These are phyloP conservation scores for Intubia oerlemansii DNA, from an alignment of 2,329 filamentous ascomycete genomes.

Conservation along the genomic window DNA sequence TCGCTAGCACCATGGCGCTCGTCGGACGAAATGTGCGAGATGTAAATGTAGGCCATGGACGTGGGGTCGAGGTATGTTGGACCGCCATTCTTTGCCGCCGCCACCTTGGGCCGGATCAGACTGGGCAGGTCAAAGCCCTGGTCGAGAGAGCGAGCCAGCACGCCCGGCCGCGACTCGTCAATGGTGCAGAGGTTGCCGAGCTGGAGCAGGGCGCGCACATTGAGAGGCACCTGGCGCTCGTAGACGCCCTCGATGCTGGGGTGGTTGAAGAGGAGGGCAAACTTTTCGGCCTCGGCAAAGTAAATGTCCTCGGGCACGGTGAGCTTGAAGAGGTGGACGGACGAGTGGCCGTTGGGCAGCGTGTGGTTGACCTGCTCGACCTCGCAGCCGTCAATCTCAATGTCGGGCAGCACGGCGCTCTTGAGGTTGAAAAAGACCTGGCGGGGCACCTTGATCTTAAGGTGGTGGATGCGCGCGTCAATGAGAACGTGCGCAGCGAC, in stretches of 20 bases:
- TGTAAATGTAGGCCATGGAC: slow-evolving; percentile 63
- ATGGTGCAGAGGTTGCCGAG: slow-evolving; percentile 85
- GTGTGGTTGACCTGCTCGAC: slow-evolving; percentile 90
- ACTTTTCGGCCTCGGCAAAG: slow-evolving; percentile 63
- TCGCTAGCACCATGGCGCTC: too few relatives aligned
- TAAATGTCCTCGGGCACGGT: slow-evolving; percentile 78
- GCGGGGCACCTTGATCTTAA: slow-evolving; percentile 77
- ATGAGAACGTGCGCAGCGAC: slow-evolving; percentile 82
- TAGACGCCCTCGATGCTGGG: slow-evolving; percentile 94
- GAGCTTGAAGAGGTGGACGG: slow-evolving; percentile 83
- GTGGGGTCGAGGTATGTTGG: slow-evolving; percentile 66
- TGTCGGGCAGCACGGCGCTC: slow-evolving; percentile 65
- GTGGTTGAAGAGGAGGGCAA: slow-evolving; percentile 70
- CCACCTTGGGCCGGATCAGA: background rate
- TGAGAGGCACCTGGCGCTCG: slow-evolving; percentile 77
- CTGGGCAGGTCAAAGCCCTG: slow-evolving; percentile 68
- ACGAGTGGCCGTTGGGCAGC: slow-evolving; percentile 84
- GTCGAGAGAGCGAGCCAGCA: slow-evolving; percentile 80
- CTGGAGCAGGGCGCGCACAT: slow-evolving; percentile 68
- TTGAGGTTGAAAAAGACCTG: slow-evolving; percentile 87
- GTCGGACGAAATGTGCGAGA: slow-evolving; percentile 81
- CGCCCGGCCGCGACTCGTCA: slow-evolving; percentile 73
- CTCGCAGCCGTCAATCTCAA: slow-evolving; percentile 65
- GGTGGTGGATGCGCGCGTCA: slow-evolving; percentile 69
- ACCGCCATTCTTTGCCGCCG: too few relatives aligned